These are phyloP conservation scores for Prunus armeniaca DNA, from an alignment of 306 rosid species.

Conservation along the genomic window DNA sequence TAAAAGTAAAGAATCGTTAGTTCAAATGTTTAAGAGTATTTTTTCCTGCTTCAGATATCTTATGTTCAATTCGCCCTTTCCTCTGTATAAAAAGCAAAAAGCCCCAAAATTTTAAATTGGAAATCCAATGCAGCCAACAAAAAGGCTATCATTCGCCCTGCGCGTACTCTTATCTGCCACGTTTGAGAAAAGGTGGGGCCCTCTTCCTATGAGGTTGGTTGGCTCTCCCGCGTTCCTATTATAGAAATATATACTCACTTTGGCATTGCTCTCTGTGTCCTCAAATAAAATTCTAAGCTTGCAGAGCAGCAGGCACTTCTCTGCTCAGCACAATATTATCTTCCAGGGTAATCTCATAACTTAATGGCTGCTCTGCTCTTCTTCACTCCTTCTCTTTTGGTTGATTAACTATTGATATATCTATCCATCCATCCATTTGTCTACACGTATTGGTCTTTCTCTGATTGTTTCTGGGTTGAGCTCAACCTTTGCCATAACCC, in stretches of 20 bases:
- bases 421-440: no score
- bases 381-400: not conserved
- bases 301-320: not conserved
- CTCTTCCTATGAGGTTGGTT: conserved; percentile 30
- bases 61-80: accelerated
- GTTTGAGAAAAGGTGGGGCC: conserved; percentile 28
- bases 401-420: not conserved
- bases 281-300: no score
- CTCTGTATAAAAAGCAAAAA: no score
- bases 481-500: no score
- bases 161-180: conserved; percentile 73
- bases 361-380: not conserved
- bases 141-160: not conserved
- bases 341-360: not conserved
- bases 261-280: conserved; percentile 16
- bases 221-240: conserved; percentile 36
- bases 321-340: not conserved
- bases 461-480: not conserved
- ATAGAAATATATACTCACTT: conserved; percentile 12
- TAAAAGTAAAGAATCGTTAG: accelerated
- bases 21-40: no score
- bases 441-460: not conserved
- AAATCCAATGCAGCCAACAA: not conserved
- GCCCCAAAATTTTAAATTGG: not conserved
- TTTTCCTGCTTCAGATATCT: no score